phyloP scores from a whole-genome alignment of 2,329 filamentous ascomycete species.

The Aspergillus calidoustus region DNA sequence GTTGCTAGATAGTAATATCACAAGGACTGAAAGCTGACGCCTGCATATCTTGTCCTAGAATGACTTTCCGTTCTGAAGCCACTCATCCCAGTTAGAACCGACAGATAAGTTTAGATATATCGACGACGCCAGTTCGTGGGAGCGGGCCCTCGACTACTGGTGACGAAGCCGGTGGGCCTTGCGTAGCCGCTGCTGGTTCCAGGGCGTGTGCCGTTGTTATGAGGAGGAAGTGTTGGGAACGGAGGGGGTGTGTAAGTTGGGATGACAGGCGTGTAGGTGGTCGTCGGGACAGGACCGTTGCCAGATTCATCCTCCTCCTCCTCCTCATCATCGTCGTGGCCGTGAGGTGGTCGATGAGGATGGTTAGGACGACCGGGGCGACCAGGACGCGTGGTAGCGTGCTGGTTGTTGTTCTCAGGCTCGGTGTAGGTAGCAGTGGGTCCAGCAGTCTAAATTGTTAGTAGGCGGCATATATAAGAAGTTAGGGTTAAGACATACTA shows the following conservation, averaged over 20 bases:
- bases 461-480: background rate
- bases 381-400: background rate
- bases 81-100: background rate
- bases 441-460: constrained; percentile 19
- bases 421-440: constrained; percentile 11
- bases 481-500: constrained; percentile 31
- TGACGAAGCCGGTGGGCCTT: constrained; percentile 36
- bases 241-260: constrained; percentile 17
- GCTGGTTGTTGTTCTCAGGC: constrained; percentile 17
- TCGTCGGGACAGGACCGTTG: constrained; percentile 9
- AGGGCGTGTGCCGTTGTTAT: constrained; percentile 27
- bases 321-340: constrained; percentile 3
- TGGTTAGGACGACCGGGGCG: constrained; percentile 3
- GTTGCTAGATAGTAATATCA: background rate
- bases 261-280: constrained; percentile 16
- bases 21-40: background rate
- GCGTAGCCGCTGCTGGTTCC: constrained; percentile 22
- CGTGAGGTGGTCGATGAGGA: constrained; percentile 2
- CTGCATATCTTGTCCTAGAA: constrained; percentile 5
- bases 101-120: constrained; percentile 23
- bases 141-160: constrained; percentile 33
- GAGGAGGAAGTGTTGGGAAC: constrained; percentile 16
- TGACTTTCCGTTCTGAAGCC: constrained; percentile 12
- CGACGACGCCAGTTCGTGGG: constrained; percentile 33
- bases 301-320: constrained; percentile 6